Conservation (phyloP, 176 grass and related monocot species). For the Typha latifolia region DNA sequence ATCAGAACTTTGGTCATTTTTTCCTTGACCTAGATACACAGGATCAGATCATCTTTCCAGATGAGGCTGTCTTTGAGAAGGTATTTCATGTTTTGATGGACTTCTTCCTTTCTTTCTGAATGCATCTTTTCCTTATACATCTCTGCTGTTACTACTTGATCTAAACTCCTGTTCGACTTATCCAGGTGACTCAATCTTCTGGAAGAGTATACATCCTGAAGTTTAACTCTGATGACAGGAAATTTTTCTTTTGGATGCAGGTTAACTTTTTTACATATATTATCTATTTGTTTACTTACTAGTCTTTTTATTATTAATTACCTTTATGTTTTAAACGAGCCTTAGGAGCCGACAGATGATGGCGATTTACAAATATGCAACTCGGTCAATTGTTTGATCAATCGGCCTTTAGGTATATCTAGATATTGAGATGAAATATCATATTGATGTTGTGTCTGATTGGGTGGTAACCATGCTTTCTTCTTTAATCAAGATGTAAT, state of each 20-base stretch:
- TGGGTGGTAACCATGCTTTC: conserved; percentile 5
- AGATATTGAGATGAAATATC: conserved; percentile 15
- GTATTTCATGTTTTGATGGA: conserved; percentile 23
- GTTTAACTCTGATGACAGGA: conserved; percentile 73
- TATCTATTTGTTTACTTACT: conserved; percentile 7
- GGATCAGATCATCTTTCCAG: conserved; percentile 92
- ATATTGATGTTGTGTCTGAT: conserved; percentile 14
- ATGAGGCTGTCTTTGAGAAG: conserved; percentile 97
- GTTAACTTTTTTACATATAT: conserved; percentile 26
- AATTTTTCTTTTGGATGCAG: conserved; percentile 98
- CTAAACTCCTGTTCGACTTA: conserved; percentile 12
- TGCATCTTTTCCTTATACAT: conserved; percentile 8
- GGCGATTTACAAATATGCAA: conserved; percentile 52
- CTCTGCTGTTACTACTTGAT: neutral
- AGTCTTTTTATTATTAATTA: neutral
- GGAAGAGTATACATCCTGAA: conserved; percentile 96
- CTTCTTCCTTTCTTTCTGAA: neutral
- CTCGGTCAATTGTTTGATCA: conserved; percentile 73
- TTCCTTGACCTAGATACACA: conserved; percentile 52
- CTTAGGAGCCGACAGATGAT: conserved; percentile 70
- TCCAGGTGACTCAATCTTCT: conserved; percentile 75
- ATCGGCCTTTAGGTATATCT: conserved; percentile 64
- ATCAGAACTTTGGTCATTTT: neutral
- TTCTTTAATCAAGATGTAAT: conserved; percentile 47
- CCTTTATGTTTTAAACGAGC: neutral